phyloP scores from a whole-genome alignment of 768 basidiomycete species.

The Suillus occidentalis region DNA sequence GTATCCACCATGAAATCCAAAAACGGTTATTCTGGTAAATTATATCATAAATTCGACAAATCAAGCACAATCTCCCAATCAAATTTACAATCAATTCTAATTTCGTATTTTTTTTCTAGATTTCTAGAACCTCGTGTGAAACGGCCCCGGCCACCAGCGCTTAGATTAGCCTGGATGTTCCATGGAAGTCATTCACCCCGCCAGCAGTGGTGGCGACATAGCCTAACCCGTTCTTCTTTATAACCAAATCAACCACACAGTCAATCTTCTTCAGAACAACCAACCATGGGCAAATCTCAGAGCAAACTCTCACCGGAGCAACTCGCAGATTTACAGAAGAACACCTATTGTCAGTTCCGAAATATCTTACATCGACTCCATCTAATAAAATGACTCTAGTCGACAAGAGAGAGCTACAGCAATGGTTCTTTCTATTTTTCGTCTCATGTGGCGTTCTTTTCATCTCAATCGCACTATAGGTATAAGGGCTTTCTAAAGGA shows the following conservation, averaged over 20 bases:
- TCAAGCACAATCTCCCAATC: neutral
- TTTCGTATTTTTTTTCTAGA: neutral
- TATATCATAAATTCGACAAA: neutral
- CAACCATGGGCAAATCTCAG: constrained; percentile 92
- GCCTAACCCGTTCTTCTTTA: neutral
- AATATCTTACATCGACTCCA: constrained; percentile 15
- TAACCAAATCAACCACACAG: neutral
- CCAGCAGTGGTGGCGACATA: constrained; percentile 1
- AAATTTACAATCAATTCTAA: neutral
- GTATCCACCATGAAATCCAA: constrained; percentile 1
- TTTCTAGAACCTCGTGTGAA: constrained; percentile 12
- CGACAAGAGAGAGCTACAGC: constrained; percentile 95
- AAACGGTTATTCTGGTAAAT: constrained; percentile 6
- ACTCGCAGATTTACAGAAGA: constrained; percentile 93
- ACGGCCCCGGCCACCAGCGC: neutral
- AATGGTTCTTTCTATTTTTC: constrained; percentile 57
- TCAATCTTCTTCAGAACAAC: constrained; percentile 18
- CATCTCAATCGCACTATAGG: constrained; percentile 44
- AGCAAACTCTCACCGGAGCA: constrained; percentile 94
- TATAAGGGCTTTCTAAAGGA: constrained; percentile 99
- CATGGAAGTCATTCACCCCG: neutral
- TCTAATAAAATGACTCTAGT: constrained; percentile 47
- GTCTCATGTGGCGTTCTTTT: constrained; percentile 11
- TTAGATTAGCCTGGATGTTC: constrained; percentile 10
- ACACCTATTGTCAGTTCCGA: constrained; percentile 82